Base-by-base conservation (phyloP, 441 rosid genomes). In the Erodium chrysanthum region DNA sequence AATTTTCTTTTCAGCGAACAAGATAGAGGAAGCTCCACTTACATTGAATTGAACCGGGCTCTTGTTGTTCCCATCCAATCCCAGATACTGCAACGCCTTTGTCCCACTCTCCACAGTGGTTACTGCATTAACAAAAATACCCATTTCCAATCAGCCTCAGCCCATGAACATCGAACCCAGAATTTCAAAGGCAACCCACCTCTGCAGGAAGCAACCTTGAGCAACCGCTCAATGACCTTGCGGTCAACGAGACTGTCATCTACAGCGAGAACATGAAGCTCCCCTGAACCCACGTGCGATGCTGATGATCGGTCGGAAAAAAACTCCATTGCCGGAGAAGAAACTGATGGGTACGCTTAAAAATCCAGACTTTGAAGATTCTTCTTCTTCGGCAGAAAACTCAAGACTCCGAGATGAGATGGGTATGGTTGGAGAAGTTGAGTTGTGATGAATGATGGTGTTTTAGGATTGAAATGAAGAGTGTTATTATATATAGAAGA, bases 41-140 rank as follows among this genome's bases (percentile, higher is more conserved):
- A 88, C 97, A 78, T 84, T 83, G 20, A 80, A 83, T 33, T 80
- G 82, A 65, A 81, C 82, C 29, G 89, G 76, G 66, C 80, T 78
- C 29, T 25, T 25, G 40, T 25, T 25, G 40, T 79, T 82, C 71
- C 86, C 96, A 77, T 92, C 98, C 87, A 92, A 86, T 59, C 98
- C 98, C 70, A 92, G 89, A 77, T 80, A 92, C 78, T 92, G 96
- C 73, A 92, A 75, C 61, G 98, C 98, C 64, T 91, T 86, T 0
- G 85, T 80, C 40, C 91, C 98, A 76, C 96, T 92, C 11, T 92
- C 98, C 37, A 90, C 96, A 66, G 87, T 82, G 4, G 96, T 92
- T 31, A 92, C 98, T 92, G 86, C 65, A 75, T 48, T 11, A 46
- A n/a, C 1, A 25, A 5, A 63, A 18, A 50, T 64, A 18, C 20